phyloP scores from a whole-genome alignment of 2,329 filamentous ascomycete species.

The Botrytis tulipae region DNA sequence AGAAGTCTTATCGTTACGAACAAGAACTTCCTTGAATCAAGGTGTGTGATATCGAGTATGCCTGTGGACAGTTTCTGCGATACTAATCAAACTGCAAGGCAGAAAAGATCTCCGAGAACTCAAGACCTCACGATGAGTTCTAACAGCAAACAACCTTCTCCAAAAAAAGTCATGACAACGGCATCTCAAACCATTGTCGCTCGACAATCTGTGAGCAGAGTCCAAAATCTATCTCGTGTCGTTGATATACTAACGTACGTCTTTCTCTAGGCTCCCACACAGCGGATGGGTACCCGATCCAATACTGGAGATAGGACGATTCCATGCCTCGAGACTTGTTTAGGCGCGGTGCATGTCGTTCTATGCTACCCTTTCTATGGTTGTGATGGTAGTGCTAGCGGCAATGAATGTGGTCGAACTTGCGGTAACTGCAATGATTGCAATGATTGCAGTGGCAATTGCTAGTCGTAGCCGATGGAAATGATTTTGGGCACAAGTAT shows the following conservation, averaged over 20 bases:
- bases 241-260: not conserved
- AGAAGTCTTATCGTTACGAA: no score
- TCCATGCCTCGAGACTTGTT: rapidly evolving
- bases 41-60: not conserved
- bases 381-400: not conserved
- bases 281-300: not conserved
- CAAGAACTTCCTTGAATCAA: not conserved
- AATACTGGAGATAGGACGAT: not conserved
- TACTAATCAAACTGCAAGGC: not conserved
- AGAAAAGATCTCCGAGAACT: not conserved
- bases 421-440: not conserved
- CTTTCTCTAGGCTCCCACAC: not conserved
- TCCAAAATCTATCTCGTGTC: not conserved
- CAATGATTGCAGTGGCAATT: not conserved
- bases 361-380: not conserved
- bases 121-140: not conserved
- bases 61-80: no score
- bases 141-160: not conserved
- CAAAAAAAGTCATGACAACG: not conserved
- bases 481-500: not conserved
- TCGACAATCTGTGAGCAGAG: not conserved
- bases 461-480: not conserved
- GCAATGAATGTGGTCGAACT: not conserved
- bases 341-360: rapidly evolving
- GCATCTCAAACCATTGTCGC: not conserved